Percentiles rank a stretch among this genome's conserved stretches.
Conservation (phyloP, 345 rosid species). For the Citrus medica region DNA sequence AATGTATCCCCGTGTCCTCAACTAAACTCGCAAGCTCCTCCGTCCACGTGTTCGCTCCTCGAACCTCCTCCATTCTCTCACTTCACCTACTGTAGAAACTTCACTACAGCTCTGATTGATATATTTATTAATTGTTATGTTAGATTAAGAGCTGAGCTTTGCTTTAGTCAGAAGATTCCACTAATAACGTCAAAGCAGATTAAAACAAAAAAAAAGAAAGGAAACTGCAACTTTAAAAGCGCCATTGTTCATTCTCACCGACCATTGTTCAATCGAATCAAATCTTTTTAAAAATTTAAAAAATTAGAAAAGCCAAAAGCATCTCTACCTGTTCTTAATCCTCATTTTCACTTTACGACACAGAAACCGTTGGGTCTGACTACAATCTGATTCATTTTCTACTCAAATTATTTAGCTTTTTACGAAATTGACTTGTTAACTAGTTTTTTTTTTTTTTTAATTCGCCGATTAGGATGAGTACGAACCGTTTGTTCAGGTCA, state of each 20-base stretch:
- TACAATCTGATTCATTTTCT: slow-evolving; percentile 13
- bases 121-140: background rate
- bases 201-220: slow-evolving; percentile 10
- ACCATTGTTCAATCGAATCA: slow-evolving; percentile 44
- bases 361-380: slow-evolving; percentile 38
- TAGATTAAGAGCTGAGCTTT: slow-evolving; percentile 12
- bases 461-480: background rate
- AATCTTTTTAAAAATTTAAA: slow-evolving; percentile 13
- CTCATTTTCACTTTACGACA: slow-evolving; percentile 29
- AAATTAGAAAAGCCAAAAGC: slow-evolving; percentile 22
- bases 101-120: slow-evolving; percentile 5
- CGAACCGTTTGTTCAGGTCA: slow-evolving; percentile 20
- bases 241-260: slow-evolving; percentile 32
- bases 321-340: slow-evolving; percentile 6
- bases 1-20: slow-evolving; percentile 42
- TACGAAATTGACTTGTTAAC: slow-evolving; percentile 35
- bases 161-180: slow-evolving; percentile 22
- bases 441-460: background rate
- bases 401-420: background rate
- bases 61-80: slow-evolving; percentile 57
- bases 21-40: slow-evolving; percentile 67
- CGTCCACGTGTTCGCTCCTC: slow-evolving; percentile 61
- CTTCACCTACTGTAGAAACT: slow-evolving; percentile 9
- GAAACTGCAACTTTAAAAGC: slow-evolving; percentile 53
- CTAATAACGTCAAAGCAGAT: slow-evolving; percentile 16